Conservation (phyloP, 805 yeast genomes). For the Diddensiella transvaalensis region DNA sequence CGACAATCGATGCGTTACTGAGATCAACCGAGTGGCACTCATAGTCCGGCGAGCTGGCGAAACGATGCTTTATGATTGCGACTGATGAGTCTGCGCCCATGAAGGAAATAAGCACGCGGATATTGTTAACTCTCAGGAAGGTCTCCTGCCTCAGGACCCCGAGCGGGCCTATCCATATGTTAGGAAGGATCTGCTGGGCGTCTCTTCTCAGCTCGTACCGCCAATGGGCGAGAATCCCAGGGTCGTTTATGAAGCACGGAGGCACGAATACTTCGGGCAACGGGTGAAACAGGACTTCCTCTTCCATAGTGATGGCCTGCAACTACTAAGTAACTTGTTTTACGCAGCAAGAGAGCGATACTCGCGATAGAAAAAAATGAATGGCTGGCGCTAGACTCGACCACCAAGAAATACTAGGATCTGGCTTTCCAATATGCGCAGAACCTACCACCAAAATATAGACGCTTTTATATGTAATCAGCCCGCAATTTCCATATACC, state of each 20-base stretch:
- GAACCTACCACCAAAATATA: too few species aligned
- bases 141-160: slow-evolving; percentile 39
- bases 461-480: too few species aligned
- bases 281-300: not conserved
- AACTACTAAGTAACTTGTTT: too few species aligned
- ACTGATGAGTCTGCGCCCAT: slow-evolving; percentile 7
- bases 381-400: too few species aligned
- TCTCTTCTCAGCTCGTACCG: slow-evolving; percentile 31
- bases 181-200: slow-evolving; percentile 42
- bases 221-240: slow-evolving; percentile 29
- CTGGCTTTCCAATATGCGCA: too few species aligned
- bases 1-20: slow-evolving; percentile 8
- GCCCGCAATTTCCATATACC: too few species aligned
- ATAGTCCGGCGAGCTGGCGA: slow-evolving; percentile 13
- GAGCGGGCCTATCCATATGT: slow-evolving; percentile 47
- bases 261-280: slow-evolving; percentile 26
- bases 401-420: too few species aligned
- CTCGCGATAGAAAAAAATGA: not conserved
- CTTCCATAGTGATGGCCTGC: not conserved
- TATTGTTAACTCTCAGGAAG: slow-evolving; percentile 38
- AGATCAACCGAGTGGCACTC: slow-evolving; percentile 12
- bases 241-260: slow-evolving; percentile 28
- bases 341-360: too few species aligned
- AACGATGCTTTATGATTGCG: slow-evolving; percentile 11
- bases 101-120: slow-evolving; percentile 26